Base-by-base conservation (phyloP, 257 asterid species). In the Agastache rugosa region DNA sequence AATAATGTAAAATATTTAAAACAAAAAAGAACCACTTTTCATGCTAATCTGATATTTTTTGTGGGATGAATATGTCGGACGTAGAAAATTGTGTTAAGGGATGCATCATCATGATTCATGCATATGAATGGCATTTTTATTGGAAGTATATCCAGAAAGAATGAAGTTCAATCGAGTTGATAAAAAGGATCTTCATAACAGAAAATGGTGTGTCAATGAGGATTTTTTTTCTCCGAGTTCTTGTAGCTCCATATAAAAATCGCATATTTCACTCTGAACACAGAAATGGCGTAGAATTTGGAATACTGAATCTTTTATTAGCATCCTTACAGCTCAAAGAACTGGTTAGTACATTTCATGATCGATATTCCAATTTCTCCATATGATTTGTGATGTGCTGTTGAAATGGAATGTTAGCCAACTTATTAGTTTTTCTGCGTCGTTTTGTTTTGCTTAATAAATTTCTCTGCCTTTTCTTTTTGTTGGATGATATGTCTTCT, bases 401-500 rank as follows among this genome's bases (percentile, higher is more conserved):
- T 20, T 73, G 34, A 63, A 23, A 20, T 63, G 71, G 45, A 74
- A 39, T 59, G 25, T 37, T 25, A 51, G 17, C 47, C 31, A 56
- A 54, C 51, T 56, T 23, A 15, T 35, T 22, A 22, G 19, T 42
- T 10, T 64, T 31, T 29, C 60, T 15, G 54, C 22, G 35, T 22
- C n/a, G 5, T 17, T 20, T 53, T 47, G 42, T 53, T 63, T 71
- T 47, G 35, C 67, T 10, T 51, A 34, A 45, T 11, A 53, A 59
- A 19, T 6, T 10, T n/a, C 35, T 59, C 11, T 45, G 11, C 11
- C 11, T 58, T 45, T 11, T 58, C n/a, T 10, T 16, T 37, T 31
- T 71, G 53, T n/a, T 37, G 53, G 54, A 37, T 66, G 27, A 39
- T 66, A 37, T 58, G 51, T 72, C 45, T 31, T 67, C 39, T 56